Evolutionary conservation across 345 rosid genomes (phyloP).

Genomic region (Carallia brachiata): DNA sequence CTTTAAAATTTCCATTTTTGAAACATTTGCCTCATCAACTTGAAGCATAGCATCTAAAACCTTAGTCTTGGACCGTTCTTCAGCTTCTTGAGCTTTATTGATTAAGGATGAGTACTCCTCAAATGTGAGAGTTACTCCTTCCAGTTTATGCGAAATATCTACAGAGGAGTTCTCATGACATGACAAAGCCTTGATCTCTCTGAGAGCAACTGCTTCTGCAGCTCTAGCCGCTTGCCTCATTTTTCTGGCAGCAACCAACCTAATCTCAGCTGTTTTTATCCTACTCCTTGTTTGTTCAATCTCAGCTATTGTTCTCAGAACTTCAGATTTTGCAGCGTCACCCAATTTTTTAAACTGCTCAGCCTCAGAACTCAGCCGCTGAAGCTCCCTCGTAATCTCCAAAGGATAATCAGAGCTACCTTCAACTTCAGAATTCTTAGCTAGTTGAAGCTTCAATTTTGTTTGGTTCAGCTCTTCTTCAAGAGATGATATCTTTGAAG

Average conservation of each 20-base stretch:
- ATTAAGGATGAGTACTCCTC: constrained; percentile 62
- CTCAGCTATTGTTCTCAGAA: constrained; percentile 60
- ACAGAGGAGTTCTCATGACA: constrained; percentile 26
- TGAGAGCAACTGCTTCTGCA: constrained; percentile 72
- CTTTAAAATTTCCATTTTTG: constrained; percentile 48
- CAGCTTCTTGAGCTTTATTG: constrained; percentile 54
- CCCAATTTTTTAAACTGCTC: constrained; percentile 62
- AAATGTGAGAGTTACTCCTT: constrained; percentile 54
- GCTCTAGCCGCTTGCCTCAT: constrained; percentile 95
- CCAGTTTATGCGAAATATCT: constrained; percentile 18
- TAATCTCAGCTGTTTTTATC: constrained; percentile 72
- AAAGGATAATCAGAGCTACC: constrained; percentile 34
- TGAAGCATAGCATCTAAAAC: constrained; percentile 55
- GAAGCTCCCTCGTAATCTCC: constrained; percentile 55
- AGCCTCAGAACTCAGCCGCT: constrained; percentile 61
- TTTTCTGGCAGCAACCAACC: constrained; percentile 73
- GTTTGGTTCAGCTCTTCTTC: constrained; percentile 63
- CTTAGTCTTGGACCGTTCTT: constrained; percentile 51
- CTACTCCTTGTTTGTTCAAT: constrained; percentile 55
- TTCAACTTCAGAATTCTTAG: constrained; percentile 38
- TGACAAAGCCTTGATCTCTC: constrained; percentile 70
- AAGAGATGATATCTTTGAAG: constrained; percentile 56
- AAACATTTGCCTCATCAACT: constrained; percentile 64
- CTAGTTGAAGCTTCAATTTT: constrained; percentile 43
- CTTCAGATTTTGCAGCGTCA: constrained; percentile 54